Conservation (phyloP, 805 yeast species). For the Monosporozyma siamensis region DNA sequence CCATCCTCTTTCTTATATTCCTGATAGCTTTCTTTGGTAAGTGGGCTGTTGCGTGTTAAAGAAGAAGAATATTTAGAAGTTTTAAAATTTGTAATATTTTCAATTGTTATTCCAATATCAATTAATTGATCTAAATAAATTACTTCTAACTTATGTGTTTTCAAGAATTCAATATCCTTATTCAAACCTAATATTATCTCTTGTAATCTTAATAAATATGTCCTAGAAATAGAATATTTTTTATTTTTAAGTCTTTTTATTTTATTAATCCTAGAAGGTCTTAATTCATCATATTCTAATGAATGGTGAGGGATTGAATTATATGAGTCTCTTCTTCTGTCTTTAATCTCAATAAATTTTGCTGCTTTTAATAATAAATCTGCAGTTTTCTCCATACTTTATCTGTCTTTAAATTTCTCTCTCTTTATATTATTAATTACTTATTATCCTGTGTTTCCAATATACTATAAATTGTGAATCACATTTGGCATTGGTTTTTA, state of each 20-base stretch:
- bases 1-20: too few species aligned
- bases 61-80: not conserved
- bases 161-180: not conserved
- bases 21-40: too few species aligned
- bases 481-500: too few species aligned
- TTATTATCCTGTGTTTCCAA: too few species aligned
- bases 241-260: not conserved
- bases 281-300: not conserved
- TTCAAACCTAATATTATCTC: not conserved
- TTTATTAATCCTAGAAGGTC: not conserved
- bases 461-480: too few species aligned
- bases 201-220: not conserved
- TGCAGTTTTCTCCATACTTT: too few species aligned
- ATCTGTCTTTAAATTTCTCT: too few species aligned
- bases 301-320: not conserved
- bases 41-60: too few species aligned
- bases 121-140: not conserved
- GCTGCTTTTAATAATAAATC: not conserved
- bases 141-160: not conserved
- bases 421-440: too few species aligned
- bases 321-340: not conserved
- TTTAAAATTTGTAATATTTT: not conserved
- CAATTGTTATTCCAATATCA: not conserved
- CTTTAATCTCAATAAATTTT: not conserved
- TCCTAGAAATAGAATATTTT: not conserved